Evolutionary conservation across 2,329 filamentous ascomycete genomes (phyloP), one percentile per base, ranked within the genome.

Genomic region (Arachnopeziza araneosa): DNA sequence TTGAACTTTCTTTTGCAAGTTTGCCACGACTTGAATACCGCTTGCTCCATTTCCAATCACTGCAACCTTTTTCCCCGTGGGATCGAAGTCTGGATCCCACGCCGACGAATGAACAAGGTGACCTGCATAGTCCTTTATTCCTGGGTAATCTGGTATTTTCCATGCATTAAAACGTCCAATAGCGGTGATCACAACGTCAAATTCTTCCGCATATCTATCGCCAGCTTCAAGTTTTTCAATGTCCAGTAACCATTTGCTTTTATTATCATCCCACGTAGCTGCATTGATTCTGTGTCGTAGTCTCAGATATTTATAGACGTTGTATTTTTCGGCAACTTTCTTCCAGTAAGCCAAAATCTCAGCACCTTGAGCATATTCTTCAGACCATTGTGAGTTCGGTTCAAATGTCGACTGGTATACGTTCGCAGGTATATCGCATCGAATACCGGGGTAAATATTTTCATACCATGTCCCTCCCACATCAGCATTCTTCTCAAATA

Each of bases 311-410:
- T 81, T 75, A 69, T 89, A 86, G 1, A 90, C 81, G 57, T 85
- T 78, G 69, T 89, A 80, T 65, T 90, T 88, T 8, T 75, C 75
- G 0, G 87, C 86, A 2, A 88, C 72, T 0, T 72, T 72, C 65
- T 88, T 79, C 84, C 86, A 86, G 69, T 91, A 91, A 19, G 83
- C 78, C 7, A 79, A 75, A 60, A 91, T 91, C 70, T 91, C 88
- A 3, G 75, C 70, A 0, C 87, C 87, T 48, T 83, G 82, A 0
- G 87, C 82, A 67, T 89, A 91, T 61, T 85, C 79, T 66, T 89
- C 84, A 0, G 79, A 80, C 88, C 88, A 91, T 64, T 88, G 78
- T 0, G 80, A 82, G 59, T 90, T 90, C 0, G 86, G 85, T 7
- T 79, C 77, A 70, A 89, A 90, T 0, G 83, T 85, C 4, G 82